Conservation (phyloP, 805 yeast genomes). For the Priceomyces fermenticarens region DNA sequence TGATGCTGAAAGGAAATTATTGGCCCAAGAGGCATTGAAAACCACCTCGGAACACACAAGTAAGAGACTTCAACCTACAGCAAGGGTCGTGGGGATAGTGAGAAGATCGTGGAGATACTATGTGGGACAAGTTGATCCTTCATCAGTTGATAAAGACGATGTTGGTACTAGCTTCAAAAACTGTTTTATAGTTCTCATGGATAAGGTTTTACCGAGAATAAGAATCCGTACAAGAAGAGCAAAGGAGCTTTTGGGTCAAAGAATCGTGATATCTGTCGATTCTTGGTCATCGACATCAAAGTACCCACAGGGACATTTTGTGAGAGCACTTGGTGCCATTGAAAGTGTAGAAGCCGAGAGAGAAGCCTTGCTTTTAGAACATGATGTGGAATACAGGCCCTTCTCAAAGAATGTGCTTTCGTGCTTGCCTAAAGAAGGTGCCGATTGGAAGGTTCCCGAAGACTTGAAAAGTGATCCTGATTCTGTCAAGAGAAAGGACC, state of each 20-base stretch:
- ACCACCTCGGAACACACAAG: conserved; percentile 48
- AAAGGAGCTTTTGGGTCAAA: conserved; percentile 74
- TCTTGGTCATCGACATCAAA: conserved; percentile 85
- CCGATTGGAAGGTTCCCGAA: conserved; percentile 86
- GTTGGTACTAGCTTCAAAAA: conserved; percentile 65
- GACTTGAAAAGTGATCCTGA: conserved; percentile 49
- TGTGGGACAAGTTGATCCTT: conserved; percentile 88
- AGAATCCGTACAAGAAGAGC: conserved; percentile 87
- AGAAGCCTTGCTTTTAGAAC: conserved; percentile 88
- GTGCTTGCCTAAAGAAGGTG: conserved; percentile 92
- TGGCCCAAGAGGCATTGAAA: conserved; percentile 72
- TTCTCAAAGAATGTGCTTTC: conserved; percentile 88
- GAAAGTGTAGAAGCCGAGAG: conserved; percentile 95
- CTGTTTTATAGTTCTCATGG: conserved; percentile 87
- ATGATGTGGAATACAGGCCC: conserved; percentile 95
- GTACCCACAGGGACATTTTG: conserved; percentile 93
- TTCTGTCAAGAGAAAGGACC: conserved; percentile 68
- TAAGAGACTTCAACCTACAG: conserved; percentile 79
- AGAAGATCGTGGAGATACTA: conserved; percentile 95
- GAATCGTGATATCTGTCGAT: conserved; percentile 90
- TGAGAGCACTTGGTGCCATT: conserved; percentile 81
- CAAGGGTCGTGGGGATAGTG: conserved; percentile 80
- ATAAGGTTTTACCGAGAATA: conserved; percentile 80
- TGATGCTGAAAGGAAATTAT: conserved; percentile 66
- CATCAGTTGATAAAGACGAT: conserved; percentile 56